These are phyloP conservation scores for Verticillium dahliae DNA, from an alignment of 2,329 filamentous ascomycete genomes.

Conservation along the genomic window DNA sequence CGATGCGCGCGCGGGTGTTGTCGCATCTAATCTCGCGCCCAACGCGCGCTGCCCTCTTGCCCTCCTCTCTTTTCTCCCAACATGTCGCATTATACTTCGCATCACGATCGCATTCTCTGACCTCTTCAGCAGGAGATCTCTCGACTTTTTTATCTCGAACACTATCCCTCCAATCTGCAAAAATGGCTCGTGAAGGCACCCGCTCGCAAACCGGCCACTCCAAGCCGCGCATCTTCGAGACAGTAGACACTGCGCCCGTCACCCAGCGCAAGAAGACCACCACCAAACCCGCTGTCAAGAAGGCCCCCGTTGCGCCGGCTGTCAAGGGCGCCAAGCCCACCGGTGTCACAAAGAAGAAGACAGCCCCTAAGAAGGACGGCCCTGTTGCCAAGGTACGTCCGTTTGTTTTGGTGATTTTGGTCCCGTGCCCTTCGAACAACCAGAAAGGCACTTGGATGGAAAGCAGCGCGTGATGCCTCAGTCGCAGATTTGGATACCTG, in stretches of 20 bases:
- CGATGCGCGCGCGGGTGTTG: not conserved
- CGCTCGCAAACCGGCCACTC: slow-evolving; percentile 46
- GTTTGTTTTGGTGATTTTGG: not conserved
- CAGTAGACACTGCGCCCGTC: slow-evolving; percentile 39
- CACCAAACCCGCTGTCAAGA: slow-evolving; percentile 6
- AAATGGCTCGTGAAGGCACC: slow-evolving; percentile 44
- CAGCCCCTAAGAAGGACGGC: slow-evolving; percentile 9
- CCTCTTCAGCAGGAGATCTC: not conserved
- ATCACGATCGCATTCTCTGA: not conserved
- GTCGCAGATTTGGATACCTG: not conserved
- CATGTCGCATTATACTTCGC: not conserved
- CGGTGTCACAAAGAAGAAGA: slow-evolving; percentile 12
- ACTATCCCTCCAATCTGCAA: not conserved
- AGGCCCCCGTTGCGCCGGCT: not conserved
- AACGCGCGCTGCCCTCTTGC: not conserved
- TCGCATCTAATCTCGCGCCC: not conserved
- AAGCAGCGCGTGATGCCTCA: not conserved
- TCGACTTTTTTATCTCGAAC: not conserved
- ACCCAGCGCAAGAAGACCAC: slow-evolving; percentile 29
- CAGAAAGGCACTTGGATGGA: not conserved
- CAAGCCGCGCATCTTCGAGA: slow-evolving; percentile 43
- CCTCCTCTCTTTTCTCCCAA: not conserved
- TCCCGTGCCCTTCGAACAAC: not conserved
- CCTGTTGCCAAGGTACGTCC: slow-evolving; percentile 6
- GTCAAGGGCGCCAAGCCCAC: slow-evolving; percentile 10